Conservation (phyloP, 805 yeast species). For the Nematodospora valgi region DNA sequence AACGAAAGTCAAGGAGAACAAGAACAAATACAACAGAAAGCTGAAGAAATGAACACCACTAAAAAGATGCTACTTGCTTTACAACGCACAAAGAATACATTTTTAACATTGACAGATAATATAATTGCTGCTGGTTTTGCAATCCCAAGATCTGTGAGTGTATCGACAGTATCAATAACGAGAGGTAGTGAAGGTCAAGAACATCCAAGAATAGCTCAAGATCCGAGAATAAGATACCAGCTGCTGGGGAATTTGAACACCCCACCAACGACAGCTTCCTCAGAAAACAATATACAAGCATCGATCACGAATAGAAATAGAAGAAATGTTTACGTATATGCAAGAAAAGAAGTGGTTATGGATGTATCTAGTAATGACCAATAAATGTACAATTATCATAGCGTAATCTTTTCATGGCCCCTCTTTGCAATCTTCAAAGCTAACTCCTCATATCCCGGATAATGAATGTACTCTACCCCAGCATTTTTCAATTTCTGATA, state of each 20-base stretch:
- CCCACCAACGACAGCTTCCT: constrained; percentile 1
- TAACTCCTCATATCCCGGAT: constrained; percentile 78
- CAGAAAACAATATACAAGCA: constrained; percentile 4
- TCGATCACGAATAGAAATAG: constrained; percentile 13
- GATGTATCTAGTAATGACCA: constrained; percentile 20
- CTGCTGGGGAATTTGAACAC: too few species aligned
- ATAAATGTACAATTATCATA: neutral
- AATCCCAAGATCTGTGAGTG: constrained; percentile 49
- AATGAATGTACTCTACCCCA: constrained; percentile 69
- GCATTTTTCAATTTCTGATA: constrained; percentile 46
- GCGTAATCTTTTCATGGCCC: constrained; percentile 52
- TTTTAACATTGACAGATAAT: constrained; percentile 48
- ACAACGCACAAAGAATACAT: constrained; percentile 30
- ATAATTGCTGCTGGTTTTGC: constrained; percentile 58
- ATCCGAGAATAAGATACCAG: too few species aligned
- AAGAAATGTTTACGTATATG: constrained; percentile 36
- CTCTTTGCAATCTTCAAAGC: constrained; percentile 66
- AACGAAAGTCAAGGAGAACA: neutral
- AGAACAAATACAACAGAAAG: too few species aligned
- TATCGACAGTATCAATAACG: constrained; percentile 18
- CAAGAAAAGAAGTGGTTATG: constrained; percentile 34
- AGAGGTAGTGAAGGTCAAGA: neutral
- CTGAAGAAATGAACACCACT: neutral
- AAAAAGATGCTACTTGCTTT: constrained; percentile 8
- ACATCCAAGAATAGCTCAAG: neutral